Evolutionary conservation across 2,329 filamentous ascomycete species (phyloP), one percentile per base, ranked within the genome.

Genomic region (Fusarium hainanense): DNA sequence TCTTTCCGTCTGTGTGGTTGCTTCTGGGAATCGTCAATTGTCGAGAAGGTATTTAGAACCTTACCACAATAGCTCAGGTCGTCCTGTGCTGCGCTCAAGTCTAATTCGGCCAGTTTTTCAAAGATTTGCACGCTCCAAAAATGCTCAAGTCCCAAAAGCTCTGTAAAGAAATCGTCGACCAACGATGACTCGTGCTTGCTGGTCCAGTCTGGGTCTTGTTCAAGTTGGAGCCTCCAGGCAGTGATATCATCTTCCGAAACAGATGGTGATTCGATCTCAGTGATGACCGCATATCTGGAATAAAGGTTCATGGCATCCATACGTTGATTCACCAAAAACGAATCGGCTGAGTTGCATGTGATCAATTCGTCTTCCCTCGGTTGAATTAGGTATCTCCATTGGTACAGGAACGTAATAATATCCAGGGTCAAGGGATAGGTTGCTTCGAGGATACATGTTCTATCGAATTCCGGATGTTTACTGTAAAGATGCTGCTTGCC

Each of bases 361-460:
- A 16, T 21, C 13, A 34, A 13, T n/a, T 13, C 11, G 12, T 41
- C 18, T n/a, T 21, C 20, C 21, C 37, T 63, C 16, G 37, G 14
- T 10, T 27, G 25, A 10, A 63, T 27, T n/a, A 57, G 42, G 18
- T 41, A 46, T 21, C 43, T 63, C 60, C 60, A 63, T 16, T 63
- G 58, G 23, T 49, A 63, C 13, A 63, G 43, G n/a, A 56, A 63
- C 13, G 27, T 63, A 21, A 49, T 57, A 4, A 40, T 44, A 14
- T 49, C 23, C 12, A 63, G 23, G 3, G 13, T 63, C 21, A 57
- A 32, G 12, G 60, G 58, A 20, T 48, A 56, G 0, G 18, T 27
- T 32, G n/a, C 42, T 43, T 49, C 42, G 18, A 63, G 28, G 18
- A 28, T 43, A n/a, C 46, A 63, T 4, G 40, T 23, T 42, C 12